Percentiles rank a stretch among this genome's conserved stretches.
Evolutionary conservation across 2,329 filamentous ascomycete species (phyloP).

Genomic region (Cercospora nicotianae): DNA sequence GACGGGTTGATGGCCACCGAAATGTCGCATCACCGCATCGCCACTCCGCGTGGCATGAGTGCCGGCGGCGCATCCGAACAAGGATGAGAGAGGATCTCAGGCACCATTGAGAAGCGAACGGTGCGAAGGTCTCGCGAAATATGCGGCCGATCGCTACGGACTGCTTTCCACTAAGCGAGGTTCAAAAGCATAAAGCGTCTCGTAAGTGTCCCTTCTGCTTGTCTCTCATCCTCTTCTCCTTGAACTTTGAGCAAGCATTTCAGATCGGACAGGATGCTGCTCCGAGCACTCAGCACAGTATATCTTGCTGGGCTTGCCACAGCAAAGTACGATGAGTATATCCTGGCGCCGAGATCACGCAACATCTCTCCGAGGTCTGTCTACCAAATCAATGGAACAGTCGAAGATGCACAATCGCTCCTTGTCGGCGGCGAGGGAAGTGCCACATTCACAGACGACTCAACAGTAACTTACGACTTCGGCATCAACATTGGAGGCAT

Average conservation of each 20-base stretch:
- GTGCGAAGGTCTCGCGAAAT: not conserved
- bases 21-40: not conserved
- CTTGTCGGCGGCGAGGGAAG: slow-evolving; percentile 33
- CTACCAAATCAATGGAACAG: slow-evolving; percentile 44
- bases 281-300: slow-evolving; percentile 6
- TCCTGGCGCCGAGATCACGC: slow-evolving; percentile 44
- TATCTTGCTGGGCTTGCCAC: slow-evolving; percentile 18
- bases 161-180: not conserved
- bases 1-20: not conserved
- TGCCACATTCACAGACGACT: slow-evolving; percentile 39
- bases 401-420: slow-evolving; percentile 40
- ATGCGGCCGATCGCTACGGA: not conserved
- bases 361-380: slow-evolving; percentile 41
- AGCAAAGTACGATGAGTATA: slow-evolving; percentile 43
- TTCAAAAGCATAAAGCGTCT: not conserved
- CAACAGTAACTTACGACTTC: slow-evolving; percentile 46
- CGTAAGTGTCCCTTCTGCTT: no score
- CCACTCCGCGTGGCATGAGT: not conserved
- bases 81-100: not conserved
- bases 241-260: not conserved
- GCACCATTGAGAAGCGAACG: not conserved
- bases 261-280: not conserved
- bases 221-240: not conserved
- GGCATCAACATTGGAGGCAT: slow-evolving; percentile 46
- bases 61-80: not conserved